phyloP scores from a whole-genome alignment of 1,139 yeast species.

The Geotrichum europaeum region DNA sequence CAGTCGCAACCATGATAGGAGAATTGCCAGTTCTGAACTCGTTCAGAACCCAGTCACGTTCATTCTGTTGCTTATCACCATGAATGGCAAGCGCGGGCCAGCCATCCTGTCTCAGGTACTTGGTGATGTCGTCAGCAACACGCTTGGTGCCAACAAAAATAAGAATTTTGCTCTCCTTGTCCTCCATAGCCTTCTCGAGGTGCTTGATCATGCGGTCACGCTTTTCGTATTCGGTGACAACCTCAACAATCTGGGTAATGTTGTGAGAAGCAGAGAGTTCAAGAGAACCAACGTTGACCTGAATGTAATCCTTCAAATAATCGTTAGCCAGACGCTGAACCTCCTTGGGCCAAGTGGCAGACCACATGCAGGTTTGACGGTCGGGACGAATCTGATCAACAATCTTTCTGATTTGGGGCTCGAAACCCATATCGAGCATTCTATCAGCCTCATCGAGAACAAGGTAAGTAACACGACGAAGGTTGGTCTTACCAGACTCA shows the following conservation, averaged over 20 bases:
- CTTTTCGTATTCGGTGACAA: slow-evolving; percentile 86
- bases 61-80: slow-evolving; percentile 97
- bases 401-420: slow-evolving; percentile 92
- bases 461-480: slow-evolving; percentile 92
- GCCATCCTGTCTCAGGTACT: slow-evolving; percentile 89
- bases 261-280: slow-evolving; percentile 96
- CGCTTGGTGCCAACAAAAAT: slow-evolving; percentile 94
- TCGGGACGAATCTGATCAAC: slow-evolving; percentile 95
- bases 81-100: slow-evolving; percentile 99
- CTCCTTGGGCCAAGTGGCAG: slow-evolving; percentile 99
- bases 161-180: slow-evolving; percentile 69
- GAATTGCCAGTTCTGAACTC: slow-evolving; percentile 90
- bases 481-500: slow-evolving; percentile 89
- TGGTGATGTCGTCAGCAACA: slow-evolving; percentile 92
- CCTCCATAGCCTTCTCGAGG: slow-evolving; percentile 76
- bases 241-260: slow-evolving; percentile 89
- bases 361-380: slow-evolving; percentile 98
- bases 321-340: slow-evolving; percentile 90
- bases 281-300: slow-evolving; percentile 92
- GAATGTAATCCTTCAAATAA: slow-evolving; percentile 86
- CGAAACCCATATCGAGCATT: slow-evolving; percentile 89
- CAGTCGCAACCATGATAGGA: slow-evolving; percentile 98
- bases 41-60: slow-evolving; percentile 96
- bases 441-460: slow-evolving; percentile 96
- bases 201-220: slow-evolving; percentile 84